Evolutionary conservation across 805 yeast genomes (phyloP).

Genomic region (Torulaspora delbrueckii): DNA sequence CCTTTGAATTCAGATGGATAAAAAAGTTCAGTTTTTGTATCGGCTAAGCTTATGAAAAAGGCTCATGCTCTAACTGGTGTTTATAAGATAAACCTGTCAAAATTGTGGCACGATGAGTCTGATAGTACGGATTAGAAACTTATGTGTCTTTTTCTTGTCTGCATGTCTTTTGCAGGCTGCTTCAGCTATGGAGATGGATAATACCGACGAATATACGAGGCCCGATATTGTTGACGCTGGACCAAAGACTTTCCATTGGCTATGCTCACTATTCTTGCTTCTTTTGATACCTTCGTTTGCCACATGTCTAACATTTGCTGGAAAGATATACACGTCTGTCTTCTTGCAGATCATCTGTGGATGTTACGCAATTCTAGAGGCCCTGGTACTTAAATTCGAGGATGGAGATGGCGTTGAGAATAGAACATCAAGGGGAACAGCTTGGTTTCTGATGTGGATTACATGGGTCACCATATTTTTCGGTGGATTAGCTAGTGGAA

Average conservation of each 20-base stretch:
- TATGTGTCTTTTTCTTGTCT: not conserved
- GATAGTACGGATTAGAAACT: not conserved
- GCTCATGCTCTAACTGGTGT: not conserved
- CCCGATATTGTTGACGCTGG: slow-evolving; percentile 44
- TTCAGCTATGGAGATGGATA: slow-evolving; percentile 34
- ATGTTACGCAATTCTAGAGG: slow-evolving; percentile 52
- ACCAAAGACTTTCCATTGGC: slow-evolving; percentile 62
- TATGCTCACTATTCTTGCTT: slow-evolving; percentile 43
- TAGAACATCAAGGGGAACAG: slow-evolving; percentile 60
- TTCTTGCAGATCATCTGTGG: slow-evolving; percentile 45
- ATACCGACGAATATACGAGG: slow-evolving; percentile 31
- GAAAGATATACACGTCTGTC: slow-evolving; percentile 42
- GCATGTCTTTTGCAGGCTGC: slow-evolving; percentile 1
- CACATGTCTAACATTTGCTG: slow-evolving; percentile 52
- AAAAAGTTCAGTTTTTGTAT: not conserved
- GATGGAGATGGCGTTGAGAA: slow-evolving; percentile 65
- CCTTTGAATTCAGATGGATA: no score
- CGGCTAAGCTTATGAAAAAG: not conserved
- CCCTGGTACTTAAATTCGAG: slow-evolving; percentile 54
- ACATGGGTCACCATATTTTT: slow-evolving; percentile 43
- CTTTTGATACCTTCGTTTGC: slow-evolving; percentile 55
- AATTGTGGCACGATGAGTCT: not conserved
- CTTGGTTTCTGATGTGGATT: slow-evolving; percentile 51
- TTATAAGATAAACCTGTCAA: not conserved
- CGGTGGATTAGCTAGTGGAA: slow-evolving; percentile 54